Evolutionary conservation across 371 early-diverging fungal species (phyloP), one percentile per base, ranked within the genome.

Genomic region (Ordospora pajunii): DNA sequence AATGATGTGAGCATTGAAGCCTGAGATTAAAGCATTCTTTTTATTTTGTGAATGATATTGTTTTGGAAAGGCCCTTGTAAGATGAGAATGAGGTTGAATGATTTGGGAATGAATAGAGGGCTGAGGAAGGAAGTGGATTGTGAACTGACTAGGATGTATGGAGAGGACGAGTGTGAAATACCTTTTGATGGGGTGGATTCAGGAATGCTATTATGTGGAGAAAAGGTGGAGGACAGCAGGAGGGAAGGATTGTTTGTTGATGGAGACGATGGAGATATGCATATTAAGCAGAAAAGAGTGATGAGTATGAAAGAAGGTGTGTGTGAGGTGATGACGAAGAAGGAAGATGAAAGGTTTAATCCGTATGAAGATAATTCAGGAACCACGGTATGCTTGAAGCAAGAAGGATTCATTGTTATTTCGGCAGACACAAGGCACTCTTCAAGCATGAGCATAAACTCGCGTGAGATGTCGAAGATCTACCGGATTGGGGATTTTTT

Each of bases 381-480:
- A 42, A 95, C 97, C 8, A 87, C 91, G 74, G 81, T 97, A 65
- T 92, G 92, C 52, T 90, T 99, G 83, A 92, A 92, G 46, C 95
- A 95, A 51, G 87, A 90, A 44, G 95, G 96, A 86, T 97, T 90
- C 80, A 90, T 91, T 79, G 84, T 99, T 12, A 87, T 97, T 37
- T 96, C 95, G 23, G 89, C 91, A 22, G 99, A 99, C 85, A 96
- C 99, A 14, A 89, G 99, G 70, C 93, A 93, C 85, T 91, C 91
- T 80, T 90, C 92, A 73, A 95, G 92, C 23, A 95, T 93, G 87
- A 87, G 80, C 74, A 97, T 99, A 86, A 93, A 96, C 86, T 87
- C 93, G 12, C 89, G 99, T 75, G 90, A 91, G 81, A 86, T 89
- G 42, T 92, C 95, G 32, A 96, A 97, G 84, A 90, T 92, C 43